Evolutionary conservation across 345 rosid genomes (phyloP).

Genomic region (Ricinus communis): DNA sequence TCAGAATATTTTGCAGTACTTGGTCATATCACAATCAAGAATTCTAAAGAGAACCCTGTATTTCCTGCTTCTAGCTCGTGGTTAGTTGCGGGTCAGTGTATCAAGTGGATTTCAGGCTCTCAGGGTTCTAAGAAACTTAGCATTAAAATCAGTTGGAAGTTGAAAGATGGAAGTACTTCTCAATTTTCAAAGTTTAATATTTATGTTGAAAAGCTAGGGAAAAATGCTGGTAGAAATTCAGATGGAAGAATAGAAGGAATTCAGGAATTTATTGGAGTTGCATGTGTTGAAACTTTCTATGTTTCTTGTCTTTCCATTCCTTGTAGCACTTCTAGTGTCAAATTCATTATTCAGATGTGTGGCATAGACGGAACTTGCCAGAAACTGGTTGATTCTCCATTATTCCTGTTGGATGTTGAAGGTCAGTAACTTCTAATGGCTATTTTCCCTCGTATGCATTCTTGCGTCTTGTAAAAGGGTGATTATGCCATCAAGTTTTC

Average conservation of each 20-base stretch:
- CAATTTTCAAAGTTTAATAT: conserved; percentile 47
- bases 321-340: conserved; percentile 39
- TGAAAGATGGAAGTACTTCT: conserved; percentile 29
- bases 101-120: conserved; percentile 47
- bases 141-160: conserved; percentile 55
- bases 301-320: conserved; percentile 50
- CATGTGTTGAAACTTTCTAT: conserved; percentile 58
- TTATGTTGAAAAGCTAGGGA: conserved; percentile 42
- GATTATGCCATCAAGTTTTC: background rate
- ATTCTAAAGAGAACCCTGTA: conserved; percentile 18
- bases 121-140: conserved; percentile 48
- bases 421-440: conserved; percentile 11
- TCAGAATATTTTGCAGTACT: conserved; percentile 55
- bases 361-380: conserved; percentile 36
- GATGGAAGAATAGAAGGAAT: conserved; percentile 22
- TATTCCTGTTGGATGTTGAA: conserved; percentile 33
- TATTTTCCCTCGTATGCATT: background rate
- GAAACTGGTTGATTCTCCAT: conserved; percentile 51
- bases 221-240: conserved; percentile 19
- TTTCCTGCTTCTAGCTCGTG: conserved; percentile 53
- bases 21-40: conserved; percentile 52
- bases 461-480: background rate
- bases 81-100: conserved; percentile 46
- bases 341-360: conserved; percentile 54
- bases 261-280: conserved; percentile 51